Conservation (phyloP, 2,329 filamentous ascomycete genomes). For the Lomentospora prolificans region DNA sequence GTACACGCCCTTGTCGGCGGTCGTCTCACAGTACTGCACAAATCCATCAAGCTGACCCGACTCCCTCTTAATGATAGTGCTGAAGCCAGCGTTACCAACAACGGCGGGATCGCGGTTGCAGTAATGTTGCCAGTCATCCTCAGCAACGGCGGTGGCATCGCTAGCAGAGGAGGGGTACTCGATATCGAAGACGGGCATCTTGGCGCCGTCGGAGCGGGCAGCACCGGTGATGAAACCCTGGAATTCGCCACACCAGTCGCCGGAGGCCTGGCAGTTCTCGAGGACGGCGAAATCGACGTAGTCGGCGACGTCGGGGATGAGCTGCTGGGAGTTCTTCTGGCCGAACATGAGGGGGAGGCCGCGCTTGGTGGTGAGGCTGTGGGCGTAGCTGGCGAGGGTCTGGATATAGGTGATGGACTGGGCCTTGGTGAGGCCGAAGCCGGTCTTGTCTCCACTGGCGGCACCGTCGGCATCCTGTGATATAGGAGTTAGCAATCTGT, state of each 20-base stretch:
- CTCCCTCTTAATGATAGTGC: constrained; percentile 22
- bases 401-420: constrained; percentile 20
- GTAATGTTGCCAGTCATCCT: constrained; percentile 17
- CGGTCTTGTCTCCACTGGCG: constrained; percentile 14
- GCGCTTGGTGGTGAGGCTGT: constrained; percentile 17
- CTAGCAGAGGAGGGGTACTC: constrained; percentile 21
- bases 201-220: constrained; percentile 14
- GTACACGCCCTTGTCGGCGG: not conserved
- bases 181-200: constrained; percentile 21
- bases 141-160: constrained; percentile 15
- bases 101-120: constrained; percentile 14
- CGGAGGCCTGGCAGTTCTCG: constrained; percentile 21
- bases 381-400: constrained; percentile 19
- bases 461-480: not conserved
- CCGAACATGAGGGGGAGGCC: constrained; percentile 20
- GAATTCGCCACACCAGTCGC: constrained; percentile 20
- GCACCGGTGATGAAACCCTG: constrained; percentile 16
- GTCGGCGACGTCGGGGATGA: constrained; percentile 16
- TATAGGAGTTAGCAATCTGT: not conserved
- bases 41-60: constrained; percentile 22
- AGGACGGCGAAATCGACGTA: constrained; percentile 24
- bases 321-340: constrained; percentile 23
- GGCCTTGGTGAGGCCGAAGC: constrained; percentile 18
- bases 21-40: constrained; percentile 19
- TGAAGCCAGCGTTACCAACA: constrained; percentile 20